phyloP scores from a whole-genome alignment of 1,284 basidiomycete species.

The Cutaneotrichosporon sp. region DNA sequence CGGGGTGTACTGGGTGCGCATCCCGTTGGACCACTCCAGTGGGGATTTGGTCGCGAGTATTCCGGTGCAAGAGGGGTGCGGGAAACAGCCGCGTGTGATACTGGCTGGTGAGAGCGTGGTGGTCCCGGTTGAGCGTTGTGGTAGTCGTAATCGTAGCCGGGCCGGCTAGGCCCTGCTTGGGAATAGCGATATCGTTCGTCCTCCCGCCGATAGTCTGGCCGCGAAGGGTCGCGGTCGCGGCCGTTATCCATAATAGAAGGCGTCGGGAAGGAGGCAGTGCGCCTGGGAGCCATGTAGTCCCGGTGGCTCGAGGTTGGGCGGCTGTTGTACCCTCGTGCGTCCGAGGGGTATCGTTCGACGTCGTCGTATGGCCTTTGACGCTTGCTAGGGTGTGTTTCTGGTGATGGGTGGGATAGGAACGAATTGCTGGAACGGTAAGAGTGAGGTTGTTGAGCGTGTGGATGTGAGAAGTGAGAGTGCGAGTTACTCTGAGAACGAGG shows the following conservation, averaged over 20 bases:
- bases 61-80: neutral
- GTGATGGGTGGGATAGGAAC: neutral
- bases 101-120: neutral
- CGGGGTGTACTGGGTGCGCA: neutral
- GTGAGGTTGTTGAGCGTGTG: neutral
- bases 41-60: neutral
- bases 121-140: neutral
- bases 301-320: neutral
- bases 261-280: neutral
- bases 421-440: neutral
- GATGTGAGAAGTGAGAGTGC: neutral
- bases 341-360: neutral
- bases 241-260: neutral
- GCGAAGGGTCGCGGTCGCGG: neutral
- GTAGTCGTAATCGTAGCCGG: neutral
- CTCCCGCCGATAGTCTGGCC: neutral
- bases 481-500: neutral
- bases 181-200: conserved; percentile 4
- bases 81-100: neutral
- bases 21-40: neutral
- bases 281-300: neutral
- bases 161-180: neutral
- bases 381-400: neutral
- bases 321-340: neutral
- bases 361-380: neutral